Base-by-base conservation (phyloP, 345 rosid species). In the Ceriops tagal region DNA sequence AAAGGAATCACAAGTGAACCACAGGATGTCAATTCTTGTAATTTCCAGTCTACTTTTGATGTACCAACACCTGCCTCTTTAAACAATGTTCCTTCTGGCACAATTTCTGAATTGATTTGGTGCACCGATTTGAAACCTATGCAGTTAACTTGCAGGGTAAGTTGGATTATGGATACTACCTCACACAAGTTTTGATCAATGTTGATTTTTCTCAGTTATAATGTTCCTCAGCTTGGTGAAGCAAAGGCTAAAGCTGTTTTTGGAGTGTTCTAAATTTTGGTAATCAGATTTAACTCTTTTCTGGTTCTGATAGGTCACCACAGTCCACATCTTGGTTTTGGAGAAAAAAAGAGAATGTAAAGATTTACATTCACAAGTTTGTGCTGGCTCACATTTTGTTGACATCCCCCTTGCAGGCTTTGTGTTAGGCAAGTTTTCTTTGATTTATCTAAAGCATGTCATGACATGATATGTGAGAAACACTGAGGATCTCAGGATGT, bases 361-460 rank as follows among this genome's bases (percentile, higher is more conserved):
- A 66, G 26, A 55, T 60, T 43, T 68, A 61, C 64, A 11, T 28
- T 71, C 79, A 19, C 72, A 80, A 59, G 74, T 68, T 62, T 59
- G 66, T 60, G 69, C 76, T 27, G 65, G 15, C 67, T 27, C 74
- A 67, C 72, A 71, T 52, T 78, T 20, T 76, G 66, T 93, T 57
- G 80, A 83, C 69, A 88, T 93, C 79, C 91, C 95, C 58, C 80
- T 93, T 62, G 91, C 87, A 58, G 86, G 91, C 60, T 86, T 93
- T 85, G 77, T 86, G 64, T 67, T 91, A 67, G 97, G 98, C 89
- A 80, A 84, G 84, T 73, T 81, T 21, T 70, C 65, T 31, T 39
- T 43, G n/a, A 20, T 63, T 46, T 31, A 1, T 43, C 6, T 32
- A 66, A 76, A 69, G 39, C 62, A 64, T 46, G 20, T 56, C 30